Evolutionary conservation across 345 rosid species (phyloP), one percentile per base, ranked within the genome.

Genomic region (Dipteronia sinensis): DNA sequence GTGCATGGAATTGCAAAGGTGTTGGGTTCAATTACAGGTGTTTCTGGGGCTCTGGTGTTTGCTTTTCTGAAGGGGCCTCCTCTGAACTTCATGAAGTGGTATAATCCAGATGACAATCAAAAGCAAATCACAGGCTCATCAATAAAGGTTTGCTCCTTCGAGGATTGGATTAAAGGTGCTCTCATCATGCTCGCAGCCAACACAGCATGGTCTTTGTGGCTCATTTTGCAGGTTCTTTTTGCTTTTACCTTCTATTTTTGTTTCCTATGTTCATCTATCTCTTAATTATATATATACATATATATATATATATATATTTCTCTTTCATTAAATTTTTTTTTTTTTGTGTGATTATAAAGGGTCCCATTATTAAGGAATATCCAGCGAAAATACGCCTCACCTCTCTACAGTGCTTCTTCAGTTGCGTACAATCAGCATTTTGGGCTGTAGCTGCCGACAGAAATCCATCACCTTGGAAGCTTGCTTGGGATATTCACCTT

Each of bases 21-120:
- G 56, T 15, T 92, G 27, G 98, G 98, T 40, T 86, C 94, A 4
- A 79, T 81, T 6, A 15, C 84, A 42, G 88, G 92, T 6, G 81
- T 94, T 74, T 81, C 88, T 3, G 98, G 98, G 42, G 95, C 94
- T 3, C 67, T 95, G 71, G 94, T 91, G 58, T 91, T 89, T 67
- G 98, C 97, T 29, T 88, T 95, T 67, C 83, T 88, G 6, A 95
- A 89, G 81, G 98, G 98, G 8, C 91, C 97, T 23, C 81, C 87
- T n/a, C 38, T 94, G 11, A 83, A 80, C 51, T 79, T 82, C 66
- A 12, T 77, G 73, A 80, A 68, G n/a, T 82, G 83, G 87, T 1
- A 78, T 46, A 3, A 46, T 49, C 76, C n/a, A n/a, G n/a, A 72
- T 1, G n/a, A 69, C 13, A 65, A 44, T 76, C 74, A 51, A 34